These are phyloP conservation scores for Rhizophora apiculata DNA, from an alignment of 345 rosid genomes.

Conservation along the genomic window DNA sequence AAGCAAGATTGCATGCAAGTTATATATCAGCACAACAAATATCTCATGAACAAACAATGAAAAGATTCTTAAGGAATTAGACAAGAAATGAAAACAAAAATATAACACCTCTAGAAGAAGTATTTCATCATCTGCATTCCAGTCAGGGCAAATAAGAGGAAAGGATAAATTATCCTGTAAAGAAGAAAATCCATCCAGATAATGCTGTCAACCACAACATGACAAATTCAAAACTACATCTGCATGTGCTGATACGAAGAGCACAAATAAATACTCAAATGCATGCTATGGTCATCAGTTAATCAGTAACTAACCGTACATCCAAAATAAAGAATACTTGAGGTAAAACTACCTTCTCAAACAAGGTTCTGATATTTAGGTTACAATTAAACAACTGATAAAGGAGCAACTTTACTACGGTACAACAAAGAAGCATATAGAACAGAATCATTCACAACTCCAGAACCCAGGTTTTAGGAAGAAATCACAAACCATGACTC, in stretches of 20 bases:
- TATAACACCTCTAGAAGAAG: conserved; percentile 81
- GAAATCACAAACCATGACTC: conserved; percentile 79
- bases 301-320: no score
- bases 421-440: not conserved
- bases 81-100: not conserved
- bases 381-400: not conserved
- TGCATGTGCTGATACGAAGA: not conserved
- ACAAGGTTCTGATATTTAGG: not conserved
- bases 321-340: no score
- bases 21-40: not conserved
- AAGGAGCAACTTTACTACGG: not conserved
- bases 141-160: conserved; percentile 84
- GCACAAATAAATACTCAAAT: not conserved
- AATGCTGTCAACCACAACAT: conserved; percentile 2
- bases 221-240: not conserved
- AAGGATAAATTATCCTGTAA: conserved; percentile 82
- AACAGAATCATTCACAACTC: not conserved
- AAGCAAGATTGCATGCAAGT: not conserved
- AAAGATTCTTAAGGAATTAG: no score
- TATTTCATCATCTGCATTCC: conserved; percentile 99
- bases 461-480: conserved; percentile 6
- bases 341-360: not conserved
- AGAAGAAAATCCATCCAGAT: conserved; percentile 13
- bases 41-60: not conserved
- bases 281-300: no score